A percentile compares a stretch with the other conserved stretches of the same genome.
Evolutionary conservation across 2,329 filamentous ascomycete genomes (phyloP).

Genomic region (Chrysoporthe austroafricana): DNA sequence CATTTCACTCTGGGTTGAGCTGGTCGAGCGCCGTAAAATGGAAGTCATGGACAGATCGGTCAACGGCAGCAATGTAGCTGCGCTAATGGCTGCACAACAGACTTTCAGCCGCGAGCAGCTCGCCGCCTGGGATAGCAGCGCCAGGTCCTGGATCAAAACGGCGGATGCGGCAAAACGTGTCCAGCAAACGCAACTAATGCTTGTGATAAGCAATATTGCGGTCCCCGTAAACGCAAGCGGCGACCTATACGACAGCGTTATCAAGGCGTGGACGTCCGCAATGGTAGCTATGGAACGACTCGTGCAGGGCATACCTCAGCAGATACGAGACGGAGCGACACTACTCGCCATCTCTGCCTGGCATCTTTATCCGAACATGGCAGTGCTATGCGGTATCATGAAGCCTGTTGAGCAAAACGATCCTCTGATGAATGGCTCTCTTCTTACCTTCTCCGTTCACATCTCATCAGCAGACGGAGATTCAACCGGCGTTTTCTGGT

Average conservation of each 20-base stretch:
- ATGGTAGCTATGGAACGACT: conserved; percentile 18
- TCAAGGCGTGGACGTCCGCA: conserved; percentile 18
- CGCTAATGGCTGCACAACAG: neutral
- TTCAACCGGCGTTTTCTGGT: no score
- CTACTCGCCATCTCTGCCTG: conserved; percentile 18
- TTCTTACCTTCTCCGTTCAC: no score
- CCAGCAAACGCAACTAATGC: conserved; percentile 33
- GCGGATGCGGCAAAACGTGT: conserved; percentile 34
- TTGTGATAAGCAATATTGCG: conserved; percentile 33
- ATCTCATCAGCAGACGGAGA: no score
- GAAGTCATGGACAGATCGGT: conserved; percentile 12
- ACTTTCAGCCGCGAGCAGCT: conserved; percentile 31
- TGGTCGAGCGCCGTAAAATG: conserved; percentile 30
- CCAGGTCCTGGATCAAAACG: conserved; percentile 38
- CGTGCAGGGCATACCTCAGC: conserved; percentile 17
- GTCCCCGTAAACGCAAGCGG: neutral
- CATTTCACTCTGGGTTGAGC: conserved; percentile 39
- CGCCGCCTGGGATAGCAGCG: conserved; percentile 39
- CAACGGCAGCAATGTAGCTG: no score
- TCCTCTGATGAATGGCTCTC: neutral
- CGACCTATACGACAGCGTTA: conserved; percentile 15
- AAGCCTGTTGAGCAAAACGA: neutral
- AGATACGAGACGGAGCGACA: conserved; percentile 9
- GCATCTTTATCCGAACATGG: conserved; percentile 25
- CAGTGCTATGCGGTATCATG: neutral